Evolutionary conservation across 2,329 filamentous ascomycete genomes (phyloP), one percentile per base, ranked within the genome.

Genomic region (Clarireedia homoeocarpa): DNA sequence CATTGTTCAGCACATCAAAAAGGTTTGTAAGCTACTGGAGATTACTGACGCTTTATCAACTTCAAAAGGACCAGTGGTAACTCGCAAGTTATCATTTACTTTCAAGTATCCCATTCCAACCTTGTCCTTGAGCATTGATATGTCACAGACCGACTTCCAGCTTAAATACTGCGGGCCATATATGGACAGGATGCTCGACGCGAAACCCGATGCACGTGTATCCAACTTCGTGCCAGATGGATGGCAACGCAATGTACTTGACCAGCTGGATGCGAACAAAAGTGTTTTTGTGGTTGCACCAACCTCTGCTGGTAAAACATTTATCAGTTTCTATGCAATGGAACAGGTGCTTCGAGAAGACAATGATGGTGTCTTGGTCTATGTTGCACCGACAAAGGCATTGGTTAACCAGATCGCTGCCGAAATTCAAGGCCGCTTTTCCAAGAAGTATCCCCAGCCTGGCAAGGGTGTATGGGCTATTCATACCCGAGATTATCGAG

Each of bases 241-340:
- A 3, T 92, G 88, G 88, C 88, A 92, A 70, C 74, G 85, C 55
- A 75, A 81, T 39, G 87, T 91, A 0, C 75, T 92, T 0, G 85
- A 92, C 60, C 80, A 82, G 40, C 84, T 91, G 39, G 88, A 92
- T 67, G 77, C 76, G 0, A 75, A 86, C 53, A 80, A 83, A 61
- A 89, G 85, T 62, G 72, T 89, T 0, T 84, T 91, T 57, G 85
- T 90, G 0, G 83, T 91, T 7, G 88, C 88, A 0, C 88, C 88
- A 0, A 92, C 88, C 0, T 88, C 84, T 24, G 84, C 88, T 0
- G 88, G 88, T 60, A 92, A 91, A 69, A 92, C 88, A 0, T 92
- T 91, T 68, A 91, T 91, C 57, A 86, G 82, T 0, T 92, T 91
- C 69, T 91, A 92, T 63, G 88, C 88, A 1, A 92, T 91, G 85